Evolutionary conservation across 441 rosid species (phyloP).

Genomic region (Gossypium davidsonii): DNA sequence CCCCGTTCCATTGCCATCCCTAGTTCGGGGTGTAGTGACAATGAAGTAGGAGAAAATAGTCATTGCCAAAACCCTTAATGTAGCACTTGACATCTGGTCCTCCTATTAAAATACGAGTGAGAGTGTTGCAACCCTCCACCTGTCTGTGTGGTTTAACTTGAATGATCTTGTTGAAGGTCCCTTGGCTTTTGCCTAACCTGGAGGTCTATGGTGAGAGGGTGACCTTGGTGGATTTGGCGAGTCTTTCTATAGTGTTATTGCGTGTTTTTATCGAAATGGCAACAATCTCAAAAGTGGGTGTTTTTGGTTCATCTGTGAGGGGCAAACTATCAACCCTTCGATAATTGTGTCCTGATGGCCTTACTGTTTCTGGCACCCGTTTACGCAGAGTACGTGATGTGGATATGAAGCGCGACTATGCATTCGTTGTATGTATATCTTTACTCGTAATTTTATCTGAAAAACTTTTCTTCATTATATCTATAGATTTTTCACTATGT

Average conservation of each 20-base stretch:
- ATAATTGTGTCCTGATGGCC: conserved; percentile 66
- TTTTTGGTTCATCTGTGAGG: conserved; percentile 58
- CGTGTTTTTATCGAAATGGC: conserved; percentile 52
- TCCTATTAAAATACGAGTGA: conserved; percentile 21
- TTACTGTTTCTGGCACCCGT: conserved; percentile 70
- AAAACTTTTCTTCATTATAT: neutral
- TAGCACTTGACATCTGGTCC: conserved; percentile 20
- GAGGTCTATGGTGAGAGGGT: conserved; percentile 73
- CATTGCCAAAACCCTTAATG: conserved; percentile 21
- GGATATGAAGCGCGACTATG: conserved; percentile 85
- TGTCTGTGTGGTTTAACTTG: conserved; percentile 48
- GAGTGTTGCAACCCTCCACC: conserved; percentile 29
- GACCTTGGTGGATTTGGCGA: conserved; percentile 66
- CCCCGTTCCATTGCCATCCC: too few relatives aligned
- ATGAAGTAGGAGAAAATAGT: conserved; percentile 15
- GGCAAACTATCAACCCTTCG: conserved; percentile 46
- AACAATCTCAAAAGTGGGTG: conserved; percentile 58
- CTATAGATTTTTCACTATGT: neutral
- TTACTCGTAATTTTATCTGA: neutral
- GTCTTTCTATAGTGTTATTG: conserved; percentile 49
- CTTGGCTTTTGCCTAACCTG: conserved; percentile 68
- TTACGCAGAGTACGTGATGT: conserved; percentile 78
- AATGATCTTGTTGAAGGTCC: conserved; percentile 68
- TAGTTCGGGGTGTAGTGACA: conserved; percentile 10
- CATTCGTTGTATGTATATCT: conserved; percentile 58